Evolutionary conservation across 2,329 filamentous ascomycete genomes (phyloP), one percentile per base, ranked within the genome.

Genomic region (Epichloe coenophiala): DNA sequence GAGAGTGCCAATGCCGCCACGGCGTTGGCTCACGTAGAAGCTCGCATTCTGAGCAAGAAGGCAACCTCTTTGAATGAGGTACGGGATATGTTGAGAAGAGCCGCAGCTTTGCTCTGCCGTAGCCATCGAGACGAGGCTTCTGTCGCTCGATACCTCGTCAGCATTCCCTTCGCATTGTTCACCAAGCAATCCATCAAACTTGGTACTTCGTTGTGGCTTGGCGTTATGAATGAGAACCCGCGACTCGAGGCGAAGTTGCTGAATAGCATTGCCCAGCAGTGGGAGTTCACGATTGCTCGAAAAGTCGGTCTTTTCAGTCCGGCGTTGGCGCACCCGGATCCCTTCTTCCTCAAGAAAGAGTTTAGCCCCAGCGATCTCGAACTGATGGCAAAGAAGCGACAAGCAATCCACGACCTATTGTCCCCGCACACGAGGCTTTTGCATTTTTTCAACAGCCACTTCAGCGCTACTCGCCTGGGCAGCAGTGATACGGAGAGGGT

Each of bases 161-260:
- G 81, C 57, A 93, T 98, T 54, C 94, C 93, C 0, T 98, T 98
- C 66, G 79, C 81, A 40, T 80, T 95, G 45, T 97, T 98, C 64
- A 94, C 86, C 5, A 95, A 95, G 64, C 86, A 95, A 61, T 93
- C 90, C 2, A 93, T 98, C 64, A 95, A 95, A 63, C 80, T 97
- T 47, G 94, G 93, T 5, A 86, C 96, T 37, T 96, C 93, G 4
- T 72, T 98, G 6, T 99, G 93, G 93, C 81, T 96, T 54, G 93
- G 93, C 27, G 87, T 97, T 13, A 94, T 97, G 61, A 93, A 97
- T 60, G 93, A 98, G 65, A 97, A 95, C 60, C 87, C 90, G 3
- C 78, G 80, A 51, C 83, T 96, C 67, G 89, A 95, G 65, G 79
- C 91, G 8, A 83, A 89, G 54, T 81, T 99, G 51, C 70, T 98